These are phyloP conservation scores for Colletotrichum filicis DNA, from an alignment of 2,329 filamentous ascomycete genomes.

Conservation along the genomic window DNA sequence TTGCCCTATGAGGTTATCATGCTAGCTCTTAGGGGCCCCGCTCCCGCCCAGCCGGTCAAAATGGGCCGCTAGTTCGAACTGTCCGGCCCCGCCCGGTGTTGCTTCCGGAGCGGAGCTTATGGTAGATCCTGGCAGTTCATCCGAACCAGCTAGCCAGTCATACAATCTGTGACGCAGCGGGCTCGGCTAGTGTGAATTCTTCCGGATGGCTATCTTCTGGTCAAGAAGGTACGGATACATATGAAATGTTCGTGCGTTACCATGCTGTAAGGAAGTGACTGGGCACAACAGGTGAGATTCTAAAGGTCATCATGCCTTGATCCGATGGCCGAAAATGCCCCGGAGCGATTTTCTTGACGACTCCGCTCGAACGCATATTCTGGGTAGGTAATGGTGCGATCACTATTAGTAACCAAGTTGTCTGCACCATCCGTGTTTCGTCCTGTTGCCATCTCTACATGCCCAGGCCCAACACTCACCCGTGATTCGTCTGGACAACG, in stretches of 20 bases:
- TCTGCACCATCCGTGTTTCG: not conserved
- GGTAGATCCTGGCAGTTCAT: not conserved
- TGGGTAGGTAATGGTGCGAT: not conserved
- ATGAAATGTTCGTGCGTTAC: not conserved
- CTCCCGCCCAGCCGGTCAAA: not conserved
- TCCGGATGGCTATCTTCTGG: no score
- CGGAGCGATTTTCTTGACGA: not conserved
- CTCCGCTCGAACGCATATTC: not conserved
- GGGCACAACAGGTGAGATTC: not conserved
- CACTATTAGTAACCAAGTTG: not conserved
- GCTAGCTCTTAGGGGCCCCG: not conserved
- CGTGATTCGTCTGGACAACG: not conserved
- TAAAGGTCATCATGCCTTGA: not conserved
- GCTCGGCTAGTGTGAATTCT: no score
- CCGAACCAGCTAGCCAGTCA: not conserved
- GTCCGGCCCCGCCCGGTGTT: not conserved
- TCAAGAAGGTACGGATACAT: no score
- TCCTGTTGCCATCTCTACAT: not conserved
- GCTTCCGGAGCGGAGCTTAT: conserved; percentile 6
- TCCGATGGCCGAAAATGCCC: not conserved
- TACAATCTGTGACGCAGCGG: no score
- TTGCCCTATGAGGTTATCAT: not conserved
- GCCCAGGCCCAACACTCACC: not conserved
- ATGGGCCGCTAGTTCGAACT: not conserved
- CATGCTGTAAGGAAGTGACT: not conserved